Evolutionary conservation across 23 red algal species (phyloP), one percentile per base, ranked within the genome.

Genomic region (Gracilaria caudata): DNA sequence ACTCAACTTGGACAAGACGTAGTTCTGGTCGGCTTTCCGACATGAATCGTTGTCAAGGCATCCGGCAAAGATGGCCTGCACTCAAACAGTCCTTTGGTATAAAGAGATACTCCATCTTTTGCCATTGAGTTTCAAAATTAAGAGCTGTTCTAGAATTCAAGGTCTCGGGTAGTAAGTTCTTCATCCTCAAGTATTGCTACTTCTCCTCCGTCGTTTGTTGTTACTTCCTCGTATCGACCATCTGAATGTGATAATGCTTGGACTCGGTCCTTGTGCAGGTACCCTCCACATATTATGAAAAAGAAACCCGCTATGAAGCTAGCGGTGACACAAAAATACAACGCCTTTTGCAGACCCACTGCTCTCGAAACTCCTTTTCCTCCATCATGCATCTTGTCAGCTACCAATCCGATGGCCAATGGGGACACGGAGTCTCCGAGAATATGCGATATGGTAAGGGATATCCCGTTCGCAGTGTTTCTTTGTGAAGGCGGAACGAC

Each of bases 401-500:
- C 93, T 6, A 86, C 37, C 47, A 81, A 71, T 23, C 93, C 93
- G 73, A 95, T 83, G 13, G 73, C 72, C 23, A 95, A 46, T 13
- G 93, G 93, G 38, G 74, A 82, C 34, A 90, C 59, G 23, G 63
- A 82, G 68, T 95, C 93, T 61, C 93, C 93, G 23, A 95, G 39
- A 47, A 89, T 61, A 70, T 95, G 93, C 25, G 85, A 86, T 51
- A 83, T 68, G 23, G 88, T 78, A 17, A 88, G 57, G n/a, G 74
- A 82, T 46, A 95, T 80, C 7, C 85, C 93, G 30, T 88, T 86
- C 64, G 93, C 93, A 21, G 87, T 88, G 53, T 88, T 83, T 59
- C 93, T n/a, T 46, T 90, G 85, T 7, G 41, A 66, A 23, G 93
- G 93, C 35, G 57, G 81, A 24, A 92, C 79, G 43, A 95, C 93